A percentile compares a stretch with the other conserved stretches of the same genome.
phyloP scores from a whole-genome alignment of 768 basidiomycete genomes.

The Lactifluus rugatus region DNA sequence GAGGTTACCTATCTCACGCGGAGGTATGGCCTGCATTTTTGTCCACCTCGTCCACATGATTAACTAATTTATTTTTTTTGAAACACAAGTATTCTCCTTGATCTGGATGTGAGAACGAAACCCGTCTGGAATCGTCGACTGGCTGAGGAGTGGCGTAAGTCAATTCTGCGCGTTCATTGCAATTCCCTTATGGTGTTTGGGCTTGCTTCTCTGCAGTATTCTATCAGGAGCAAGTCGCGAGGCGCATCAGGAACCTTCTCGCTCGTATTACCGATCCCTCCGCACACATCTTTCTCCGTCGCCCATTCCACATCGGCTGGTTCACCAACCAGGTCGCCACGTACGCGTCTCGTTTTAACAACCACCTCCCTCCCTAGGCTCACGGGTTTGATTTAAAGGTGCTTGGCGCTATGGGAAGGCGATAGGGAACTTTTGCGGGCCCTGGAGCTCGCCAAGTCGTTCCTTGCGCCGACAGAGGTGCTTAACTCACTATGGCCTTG shows the following conservation, averaged over 20 bases:
- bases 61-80: not conserved
- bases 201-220: conserved; percentile 30
- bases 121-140: conserved; percentile 62
- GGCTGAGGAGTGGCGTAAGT: conserved; percentile 73
- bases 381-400: conserved; percentile 30
- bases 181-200: not conserved
- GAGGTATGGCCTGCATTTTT: conserved; percentile 6
- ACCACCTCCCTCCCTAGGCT: not conserved
- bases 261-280: conserved; percentile 36
- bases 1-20: conserved; percentile 19
- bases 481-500: conserved; percentile 65
- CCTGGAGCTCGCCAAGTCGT: conserved; percentile 54
- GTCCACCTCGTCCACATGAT: not conserved
- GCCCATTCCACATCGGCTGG: conserved; percentile 24
- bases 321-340: conserved; percentile 56
- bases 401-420: conserved; percentile 55
- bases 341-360: conserved; percentile 29
- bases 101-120: conserved; percentile 35
- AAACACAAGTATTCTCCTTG: conserved; percentile 39
- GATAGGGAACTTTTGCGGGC: conserved; percentile 50
- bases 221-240: conserved; percentile 59
- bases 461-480: conserved; percentile 54
- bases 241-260: conserved; percentile 46
- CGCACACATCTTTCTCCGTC: conserved; percentile 49
- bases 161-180: not conserved